Evolutionary conservation across 345 rosid species (phyloP), one percentile per base, ranked within the genome.

Genomic region (Atalantia buxifolia): DNA sequence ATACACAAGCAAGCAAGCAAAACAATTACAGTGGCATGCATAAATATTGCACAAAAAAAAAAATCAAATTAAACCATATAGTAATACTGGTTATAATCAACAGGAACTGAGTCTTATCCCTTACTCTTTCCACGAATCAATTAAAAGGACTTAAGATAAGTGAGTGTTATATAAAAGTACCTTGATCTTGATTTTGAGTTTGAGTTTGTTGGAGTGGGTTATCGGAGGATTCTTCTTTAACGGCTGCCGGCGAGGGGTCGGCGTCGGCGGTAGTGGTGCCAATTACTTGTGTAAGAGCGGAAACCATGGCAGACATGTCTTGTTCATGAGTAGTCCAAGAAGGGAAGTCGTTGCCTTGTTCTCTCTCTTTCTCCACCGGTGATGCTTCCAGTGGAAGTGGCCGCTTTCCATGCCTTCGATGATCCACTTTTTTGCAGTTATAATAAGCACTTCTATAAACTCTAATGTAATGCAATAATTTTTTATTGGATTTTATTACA

Each of bases 251-350:
- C n/a, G 8, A 53, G n/a, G 57, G 22, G 22, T 16, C 22, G 57
- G 22, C 55, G 53, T 48, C 18, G 18, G 18, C 21, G 57, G 57
- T 18, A 36, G 71, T 27, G 35, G 92, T 77, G 30, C 86, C 83
- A 50, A 90, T 92, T 77, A 80, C 90, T 68, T 83, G 92, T 57
- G 93, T 77, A 55, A 95, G 93, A 83, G 91, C 87, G 4, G 94
- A 90, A 78, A 93, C 94, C 96, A 95, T 92, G 69, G 98, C 95
- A 13, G 92, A 87, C 84, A 90, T 91, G 68, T 89, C 99, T 4
- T 89, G 79, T 84, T 89, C 97, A 16, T 18, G 21, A 53, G 57
- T 53, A 18, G 92, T 75, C 89, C 93, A 83, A 75, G 88, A 27
- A 74, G 80, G 48, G 18, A 85, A 69, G 68, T 71, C 75, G 68